Evolutionary conservation across 768 basidiomycete genomes (phyloP), one percentile per base, ranked within the genome.

Genomic region (Pisolithus orientalis): DNA sequence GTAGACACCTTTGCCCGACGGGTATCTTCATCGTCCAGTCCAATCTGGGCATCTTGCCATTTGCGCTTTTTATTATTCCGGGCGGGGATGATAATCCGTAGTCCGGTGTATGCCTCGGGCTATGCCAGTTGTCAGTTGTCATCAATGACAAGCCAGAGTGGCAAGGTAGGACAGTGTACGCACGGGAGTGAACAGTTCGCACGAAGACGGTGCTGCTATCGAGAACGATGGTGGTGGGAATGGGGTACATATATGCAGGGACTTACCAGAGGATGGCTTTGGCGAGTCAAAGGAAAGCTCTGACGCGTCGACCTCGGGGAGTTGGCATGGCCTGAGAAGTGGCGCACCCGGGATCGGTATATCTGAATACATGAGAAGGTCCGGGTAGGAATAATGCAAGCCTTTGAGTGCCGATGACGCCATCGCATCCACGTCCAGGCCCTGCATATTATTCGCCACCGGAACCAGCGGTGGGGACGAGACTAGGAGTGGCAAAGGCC

Each of bases 401-500:
- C 37, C 32, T 39, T 21, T 48, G 11, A 45, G n/a, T 4, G 47
- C 28, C 31, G 14, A 40, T 4, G 43, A 44, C 43, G 14, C 14
- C 25, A 14, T 44, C 43, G 43, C 11, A 34, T 34, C 34, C 11
- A 14, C 34, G 14, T 14, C 34, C 34, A 34, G 5, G 11, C 2
- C 34, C 13, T 34, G 34, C 34, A 13, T 34, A 29, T 5, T 29
- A 14, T 13, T 3, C 13, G 11, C 34, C 34, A 34, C 34, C 34
- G 34, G 34, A 34, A 34, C 34, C 44, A 38, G 44, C 32, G 10
- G 44, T 29, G 10, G 44, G 52, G 60, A 50, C n/a, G 58, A 53
- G 46, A 74, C 74, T 24, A 71, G 55, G 31, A 74, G 60, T 13
- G 71, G 70, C 9, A 73, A 62, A 52, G 76, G 77, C 32, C 67